Base-by-base conservation (phyloP, 202 grass and related monocot species). In the Brachypodium distachyon region DNA sequence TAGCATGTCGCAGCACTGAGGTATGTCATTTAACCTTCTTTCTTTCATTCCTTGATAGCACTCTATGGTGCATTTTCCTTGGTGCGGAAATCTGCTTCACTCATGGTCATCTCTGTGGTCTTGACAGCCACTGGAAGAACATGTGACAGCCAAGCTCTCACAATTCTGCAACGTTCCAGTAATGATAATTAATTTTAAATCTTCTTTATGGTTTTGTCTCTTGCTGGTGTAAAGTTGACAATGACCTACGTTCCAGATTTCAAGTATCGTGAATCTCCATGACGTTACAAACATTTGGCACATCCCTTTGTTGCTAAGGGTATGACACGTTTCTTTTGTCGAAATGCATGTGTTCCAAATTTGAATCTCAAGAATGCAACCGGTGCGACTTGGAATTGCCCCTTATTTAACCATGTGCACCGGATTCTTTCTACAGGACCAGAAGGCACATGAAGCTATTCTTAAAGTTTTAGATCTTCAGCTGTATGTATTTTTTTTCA, bases 251-350 rank as follows among this genome's bases (percentile, higher is more conserved):
- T 84, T 86, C 47, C 87, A 99, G 96, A 78, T 76, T 12, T 50
- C 78, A 64, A 93, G 75, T 79, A 91, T 99, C 76, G 78, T 99
- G 73, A 91, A 75, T 63, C 87, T 99, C 67, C 80, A 89, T 79
- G 96, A 99, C 33, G 96, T 99, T 70, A 60, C 89, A 79, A 99
- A 99, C 81, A 99, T 99, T 86, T 99, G 96, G 96, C 92, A 90
- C 72, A 96, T 99, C 80, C 96, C 96, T 62, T 85, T 96, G 81
- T 63, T 99, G 80, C 80, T 99, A 86, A 96, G 61, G 87, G 96
- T 99, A 95, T 36, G 71, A 50, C 65, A 59, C 3, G 52, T 61
- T 67, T 70, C 38, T 89, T 18, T 14, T 26, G 48, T 50, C 58
- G 33, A 21, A 67, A 37, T 80, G 42, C 22, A 50, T 29, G 61